Conservation (phyloP, 305 asterid species). For the Rubia peregrina region DNA sequence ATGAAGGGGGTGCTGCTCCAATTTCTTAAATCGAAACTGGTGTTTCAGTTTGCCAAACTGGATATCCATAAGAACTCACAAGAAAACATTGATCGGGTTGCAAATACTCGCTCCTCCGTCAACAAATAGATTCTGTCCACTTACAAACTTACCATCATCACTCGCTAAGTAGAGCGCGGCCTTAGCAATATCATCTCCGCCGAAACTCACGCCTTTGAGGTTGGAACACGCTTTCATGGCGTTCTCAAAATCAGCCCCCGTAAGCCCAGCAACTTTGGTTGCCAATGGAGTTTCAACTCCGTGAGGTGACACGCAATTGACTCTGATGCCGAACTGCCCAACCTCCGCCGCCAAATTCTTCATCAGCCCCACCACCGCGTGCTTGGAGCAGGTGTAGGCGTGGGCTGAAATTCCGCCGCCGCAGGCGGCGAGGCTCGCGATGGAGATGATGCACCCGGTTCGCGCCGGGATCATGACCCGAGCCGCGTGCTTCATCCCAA, state of each 20-base stretch:
- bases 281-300: conserved; percentile 27
- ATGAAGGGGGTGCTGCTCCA: too few relatives aligned
- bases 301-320: conserved; percentile 55
- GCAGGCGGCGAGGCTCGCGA: conserved; percentile 32
- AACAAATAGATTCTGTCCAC: conserved; percentile 43
- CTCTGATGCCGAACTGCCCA: conserved; percentile 51
- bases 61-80: not conserved
- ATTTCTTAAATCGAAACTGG: too few relatives aligned
- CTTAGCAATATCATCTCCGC: conserved; percentile 34
- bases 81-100: conserved; percentile 1
- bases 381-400: conserved; percentile 47
- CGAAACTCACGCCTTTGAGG: conserved; percentile 27
- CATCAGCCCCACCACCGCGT: conserved; percentile 46
- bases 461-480: conserved; percentile 42
- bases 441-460: conserved; percentile 42
- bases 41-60: too few relatives aligned
- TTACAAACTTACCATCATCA: conserved; percentile 36
- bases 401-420: conserved; percentile 35
- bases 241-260: conserved; percentile 25
- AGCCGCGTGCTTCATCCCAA: conserved; percentile 51
- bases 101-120: conserved; percentile 39
- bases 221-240: conserved; percentile 9
- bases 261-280: conserved; percentile 11
- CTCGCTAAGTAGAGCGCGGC: conserved; percentile 39
- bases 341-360: conserved; percentile 42